Evolutionary conservation across 257 asterid species (phyloP).

Genomic region (Ilex aquifolium): DNA sequence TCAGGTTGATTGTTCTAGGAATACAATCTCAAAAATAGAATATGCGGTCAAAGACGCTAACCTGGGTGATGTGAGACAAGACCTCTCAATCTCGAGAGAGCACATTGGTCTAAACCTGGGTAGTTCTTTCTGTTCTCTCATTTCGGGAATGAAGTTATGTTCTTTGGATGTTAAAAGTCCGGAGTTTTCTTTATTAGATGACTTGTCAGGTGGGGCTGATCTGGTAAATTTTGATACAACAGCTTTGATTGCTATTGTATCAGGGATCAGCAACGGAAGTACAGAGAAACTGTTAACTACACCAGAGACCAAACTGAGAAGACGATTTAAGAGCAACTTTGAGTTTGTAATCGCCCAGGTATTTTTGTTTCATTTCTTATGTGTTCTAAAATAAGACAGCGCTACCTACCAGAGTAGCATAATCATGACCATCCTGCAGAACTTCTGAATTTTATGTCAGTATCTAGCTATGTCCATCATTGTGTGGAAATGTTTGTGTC

Average conservation of each 20-base stretch:
- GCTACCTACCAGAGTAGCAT: too few species aligned
- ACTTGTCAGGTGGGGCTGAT: conserved; percentile 21
- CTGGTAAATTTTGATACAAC: conserved; percentile 89
- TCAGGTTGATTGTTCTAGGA: conserved; percentile 14
- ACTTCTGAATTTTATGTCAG: too few species aligned
- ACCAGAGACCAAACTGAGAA: conserved; percentile 62
- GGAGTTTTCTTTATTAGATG: conserved; percentile 18
- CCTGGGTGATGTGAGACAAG: not conserved
- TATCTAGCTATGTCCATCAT: too few species aligned
- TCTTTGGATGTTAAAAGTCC: conserved; percentile 18
- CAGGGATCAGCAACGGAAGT: conserved; percentile 82
- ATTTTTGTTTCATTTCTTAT: not conserved
- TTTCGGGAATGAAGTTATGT: conserved; percentile 55
- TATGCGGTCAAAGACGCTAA: not conserved
- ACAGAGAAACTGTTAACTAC: conserved; percentile 49
- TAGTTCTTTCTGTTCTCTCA: conserved; percentile 41
- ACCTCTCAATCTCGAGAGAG: conserved; percentile 8
- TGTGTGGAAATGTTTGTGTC: too few species aligned
- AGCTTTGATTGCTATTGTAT: conserved; percentile 74
- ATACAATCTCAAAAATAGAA: conserved; percentile 3
- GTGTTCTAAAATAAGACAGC: too few species aligned
- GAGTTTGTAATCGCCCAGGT: conserved; percentile 88
- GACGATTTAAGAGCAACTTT: conserved; percentile 69
- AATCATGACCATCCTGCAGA: too few species aligned
- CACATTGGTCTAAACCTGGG: conserved; percentile 30